Percentiles rank a stretch among this genome's conserved stretches.
Conservation (phyloP, 306 rosid genomes). For the Cicer pinnatifidum region DNA sequence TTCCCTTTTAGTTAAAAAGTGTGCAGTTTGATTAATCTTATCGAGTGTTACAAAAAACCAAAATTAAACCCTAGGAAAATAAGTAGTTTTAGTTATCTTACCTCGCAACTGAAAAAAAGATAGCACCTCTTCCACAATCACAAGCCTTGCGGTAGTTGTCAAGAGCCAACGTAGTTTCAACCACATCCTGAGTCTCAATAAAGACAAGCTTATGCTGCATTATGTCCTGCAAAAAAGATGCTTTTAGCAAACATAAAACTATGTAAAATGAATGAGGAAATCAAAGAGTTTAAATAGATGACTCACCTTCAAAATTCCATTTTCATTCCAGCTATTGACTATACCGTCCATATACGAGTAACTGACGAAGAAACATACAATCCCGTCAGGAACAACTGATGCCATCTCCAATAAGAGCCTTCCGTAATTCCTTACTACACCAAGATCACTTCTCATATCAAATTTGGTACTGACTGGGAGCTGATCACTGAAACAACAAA, state of each 20-base stretch:
- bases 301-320: conserved; percentile 82
- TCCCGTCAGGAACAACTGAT: conserved; percentile 92
- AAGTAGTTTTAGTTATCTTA: conserved; percentile 43
- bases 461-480: conserved; percentile 96
- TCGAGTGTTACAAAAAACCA: conserved; percentile 12
- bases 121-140: conserved; percentile 98
- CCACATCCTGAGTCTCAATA: conserved; percentile 95
- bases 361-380: conserved; percentile 92
- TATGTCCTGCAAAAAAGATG: conserved; percentile 68
- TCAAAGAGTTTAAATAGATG: conserved; percentile 28
- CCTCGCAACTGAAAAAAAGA: conserved; percentile 96
- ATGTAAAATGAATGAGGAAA: conserved; percentile 25
- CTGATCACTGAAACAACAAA: conserved; percentile 77
- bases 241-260: conserved; percentile 42
- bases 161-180: conserved; percentile 95
- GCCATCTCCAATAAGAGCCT: conserved; percentile 96
- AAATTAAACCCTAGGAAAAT: conserved; percentile 28
- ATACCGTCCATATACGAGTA: conserved; percentile 98
- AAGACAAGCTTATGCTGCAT: conserved; percentile 96
- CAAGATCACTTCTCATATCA: conserved; percentile 98
- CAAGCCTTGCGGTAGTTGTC: conserved; percentile 96
- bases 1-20: neutral
- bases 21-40: conserved; percentile 5
- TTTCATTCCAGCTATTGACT: conserved; percentile 93
- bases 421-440: conserved; percentile 93